Percentiles rank a stretch among this genome's conserved stretches.
Evolutionary conservation across 768 basidiomycete genomes (phyloP).

Genomic region (Hericium coralloides): DNA sequence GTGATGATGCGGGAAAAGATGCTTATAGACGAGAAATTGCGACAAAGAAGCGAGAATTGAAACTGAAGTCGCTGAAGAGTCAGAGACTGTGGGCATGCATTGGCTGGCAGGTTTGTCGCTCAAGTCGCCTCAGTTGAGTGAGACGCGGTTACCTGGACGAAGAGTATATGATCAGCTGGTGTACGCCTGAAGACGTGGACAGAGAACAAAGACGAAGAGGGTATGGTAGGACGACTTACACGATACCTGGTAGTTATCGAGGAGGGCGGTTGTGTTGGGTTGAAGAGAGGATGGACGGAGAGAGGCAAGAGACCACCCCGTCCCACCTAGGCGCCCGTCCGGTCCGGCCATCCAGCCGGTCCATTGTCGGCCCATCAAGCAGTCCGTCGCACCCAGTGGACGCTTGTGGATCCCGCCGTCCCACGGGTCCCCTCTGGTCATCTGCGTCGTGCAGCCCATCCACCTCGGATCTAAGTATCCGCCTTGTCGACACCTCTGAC

Average conservation of each 20-base stretch:
- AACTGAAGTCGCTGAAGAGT: background rate
- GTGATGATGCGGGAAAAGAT: background rate
- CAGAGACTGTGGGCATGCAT: background rate
- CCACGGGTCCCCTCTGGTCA: no score
- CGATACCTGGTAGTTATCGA: background rate
- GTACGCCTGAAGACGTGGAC: background rate
- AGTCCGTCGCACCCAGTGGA: background rate
- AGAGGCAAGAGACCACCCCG: background rate
- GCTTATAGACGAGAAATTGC: background rate
- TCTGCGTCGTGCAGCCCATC: no score
- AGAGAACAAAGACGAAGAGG: background rate
- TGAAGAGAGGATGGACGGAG: background rate
- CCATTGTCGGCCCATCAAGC: background rate
- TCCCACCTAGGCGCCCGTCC: background rate
- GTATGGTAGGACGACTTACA: background rate
- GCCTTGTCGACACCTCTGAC: no score
- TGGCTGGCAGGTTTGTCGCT: no score
- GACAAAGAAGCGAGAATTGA: background rate
- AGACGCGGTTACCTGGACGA: background rate
- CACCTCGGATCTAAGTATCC: no score
- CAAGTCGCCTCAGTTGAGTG: no score
- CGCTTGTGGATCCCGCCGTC: no score
- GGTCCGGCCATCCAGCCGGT: background rate
- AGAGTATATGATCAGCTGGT: background rate
- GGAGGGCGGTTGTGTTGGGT: background rate